Evolutionary conservation across 2,329 filamentous ascomycete genomes (phyloP).

Genomic region (Colletotrichum sublineola): DNA sequence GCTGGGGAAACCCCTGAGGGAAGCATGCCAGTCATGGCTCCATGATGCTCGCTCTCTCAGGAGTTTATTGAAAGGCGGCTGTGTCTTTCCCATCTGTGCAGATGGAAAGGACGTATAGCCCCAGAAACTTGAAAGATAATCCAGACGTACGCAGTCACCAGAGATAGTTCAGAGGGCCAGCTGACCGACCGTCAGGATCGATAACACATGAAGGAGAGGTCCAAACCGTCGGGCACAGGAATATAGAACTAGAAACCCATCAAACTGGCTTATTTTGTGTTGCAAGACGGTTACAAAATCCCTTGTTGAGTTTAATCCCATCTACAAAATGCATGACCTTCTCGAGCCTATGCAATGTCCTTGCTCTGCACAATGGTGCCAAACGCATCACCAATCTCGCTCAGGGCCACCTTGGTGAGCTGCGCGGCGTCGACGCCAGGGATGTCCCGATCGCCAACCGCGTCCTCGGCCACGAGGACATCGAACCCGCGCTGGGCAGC

Average conservation of each 20-base stretch:
- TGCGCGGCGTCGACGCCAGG: conserved; percentile 70
- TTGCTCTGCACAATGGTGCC: conserved; percentile 66
- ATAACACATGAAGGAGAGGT: neutral
- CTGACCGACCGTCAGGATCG: neutral
- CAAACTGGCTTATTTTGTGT: neutral
- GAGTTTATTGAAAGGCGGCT: too few species aligned
- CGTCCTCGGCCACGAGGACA: conserved; percentile 71
- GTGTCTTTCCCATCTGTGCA: too few species aligned
- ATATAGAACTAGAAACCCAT: neutral
- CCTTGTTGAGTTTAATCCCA: neutral
- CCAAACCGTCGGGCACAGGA: neutral
- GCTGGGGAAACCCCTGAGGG: too few species aligned
- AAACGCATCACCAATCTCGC: conserved; percentile 74
- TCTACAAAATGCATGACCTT: too few species aligned
- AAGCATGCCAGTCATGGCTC: too few species aligned
- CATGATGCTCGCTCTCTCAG: too few species aligned
- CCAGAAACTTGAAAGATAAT: too few species aligned
- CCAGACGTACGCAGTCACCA: too few species aligned
- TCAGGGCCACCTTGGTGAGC: conserved; percentile 63
- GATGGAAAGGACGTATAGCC: too few species aligned
- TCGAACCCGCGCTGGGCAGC: conserved; percentile 73
- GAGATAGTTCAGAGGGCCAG: neutral
- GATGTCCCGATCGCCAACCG: conserved; percentile 75
- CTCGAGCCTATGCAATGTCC: conserved; percentile 42
- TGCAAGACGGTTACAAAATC: neutral